These are phyloP conservation scores for Parasitella parasitica DNA, from an alignment of 371 early-diverging fungal species.

Conservation along the genomic window DNA sequence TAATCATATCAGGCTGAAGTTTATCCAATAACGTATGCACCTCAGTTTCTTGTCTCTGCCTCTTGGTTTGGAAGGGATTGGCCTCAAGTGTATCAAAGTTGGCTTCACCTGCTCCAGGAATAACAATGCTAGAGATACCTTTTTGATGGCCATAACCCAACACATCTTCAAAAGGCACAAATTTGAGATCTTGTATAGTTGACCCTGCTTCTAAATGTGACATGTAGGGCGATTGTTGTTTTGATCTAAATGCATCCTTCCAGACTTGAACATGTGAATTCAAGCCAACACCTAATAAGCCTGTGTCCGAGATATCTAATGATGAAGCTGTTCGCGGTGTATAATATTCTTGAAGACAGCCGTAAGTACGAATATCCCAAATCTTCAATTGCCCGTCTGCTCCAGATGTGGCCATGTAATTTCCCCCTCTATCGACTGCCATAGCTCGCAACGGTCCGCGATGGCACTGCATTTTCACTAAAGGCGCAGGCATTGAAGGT, in stretches of 20 bases:
- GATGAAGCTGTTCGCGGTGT: conserved; percentile 74
- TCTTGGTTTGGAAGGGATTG: conserved; percentile 93
- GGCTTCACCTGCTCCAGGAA: conserved; percentile 98
- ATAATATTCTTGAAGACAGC: conserved; percentile 77
- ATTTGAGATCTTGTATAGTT: conserved; percentile 61
- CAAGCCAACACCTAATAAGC: conserved; percentile 82
- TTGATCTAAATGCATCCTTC: conserved; percentile 83
- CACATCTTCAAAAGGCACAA: conserved; percentile 98
- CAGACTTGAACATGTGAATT: conserved; percentile 81
- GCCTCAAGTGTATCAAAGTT: conserved; percentile 95
- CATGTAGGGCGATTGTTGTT: conserved; percentile 89
- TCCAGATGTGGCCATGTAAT: conserved; percentile 93
- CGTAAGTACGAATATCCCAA: conserved; percentile 96
- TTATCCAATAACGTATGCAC: conserved; percentile 93
- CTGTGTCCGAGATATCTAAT: conserved; percentile 84
- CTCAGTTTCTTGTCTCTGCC: conserved; percentile 91
- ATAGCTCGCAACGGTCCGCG: conserved; percentile 83
- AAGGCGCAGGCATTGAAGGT: conserved; percentile 78
- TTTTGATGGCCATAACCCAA: conserved; percentile 87
- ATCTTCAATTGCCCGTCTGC: conserved; percentile 90
- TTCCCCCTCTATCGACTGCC: conserved; percentile 86
- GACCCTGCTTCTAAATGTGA: conserved; percentile 69
- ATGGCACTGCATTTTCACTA: conserved; percentile 97
- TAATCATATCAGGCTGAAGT: conserved; percentile 87
- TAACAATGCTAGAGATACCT: conserved; percentile 84